Percentiles rank a stretch among this genome's conserved stretches.
Conservation (phyloP, 306 rosid genomes). For the Comarum palustre region DNA sequence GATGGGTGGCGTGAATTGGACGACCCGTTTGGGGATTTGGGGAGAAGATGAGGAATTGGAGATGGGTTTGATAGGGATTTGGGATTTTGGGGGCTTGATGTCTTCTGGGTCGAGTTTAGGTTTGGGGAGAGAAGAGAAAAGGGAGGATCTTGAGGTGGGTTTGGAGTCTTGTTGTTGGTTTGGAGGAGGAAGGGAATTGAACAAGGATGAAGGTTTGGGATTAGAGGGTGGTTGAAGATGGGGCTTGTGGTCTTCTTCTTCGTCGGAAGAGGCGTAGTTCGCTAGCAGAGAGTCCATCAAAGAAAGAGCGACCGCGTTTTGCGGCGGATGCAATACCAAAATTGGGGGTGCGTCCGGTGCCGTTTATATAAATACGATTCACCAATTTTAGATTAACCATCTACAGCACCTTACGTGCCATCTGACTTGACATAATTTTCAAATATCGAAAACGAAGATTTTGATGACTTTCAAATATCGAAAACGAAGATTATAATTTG, state of each 20-base stretch:
- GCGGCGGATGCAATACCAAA: too few species aligned
- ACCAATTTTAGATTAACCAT: too few species aligned
- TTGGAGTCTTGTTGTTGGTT: neutral
- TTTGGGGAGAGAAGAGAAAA: conserved; percentile 50
- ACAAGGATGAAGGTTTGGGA: neutral
- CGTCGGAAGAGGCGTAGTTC: conserved; percentile 80
- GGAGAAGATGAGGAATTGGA: conserved; percentile 16
- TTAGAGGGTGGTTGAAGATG: neutral
- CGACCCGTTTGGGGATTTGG: conserved; percentile 47
- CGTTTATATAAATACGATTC: too few species aligned
- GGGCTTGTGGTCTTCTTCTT: conserved; percentile 43
- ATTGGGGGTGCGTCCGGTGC: too few species aligned
- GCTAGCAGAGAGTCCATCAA: conserved; percentile 74
- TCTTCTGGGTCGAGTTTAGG: conserved; percentile 35
- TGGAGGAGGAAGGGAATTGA: conserved; percentile 9
- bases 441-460: too few species aligned
- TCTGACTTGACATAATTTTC: too few species aligned
- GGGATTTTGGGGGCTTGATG: conserved; percentile 25
- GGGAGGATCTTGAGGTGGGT: conserved; percentile 23
- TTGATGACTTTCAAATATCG: too few species aligned
- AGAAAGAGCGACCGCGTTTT: neutral
- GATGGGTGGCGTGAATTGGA: conserved; percentile 71
- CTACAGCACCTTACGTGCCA: too few species aligned
- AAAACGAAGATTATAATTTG: too few species aligned
- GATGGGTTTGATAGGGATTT: conserved; percentile 26